Evolutionary conservation across 495 filamentous ascomycete species (phyloP).

Genomic region (Pseudoneurospora amorphoporcata): DNA sequence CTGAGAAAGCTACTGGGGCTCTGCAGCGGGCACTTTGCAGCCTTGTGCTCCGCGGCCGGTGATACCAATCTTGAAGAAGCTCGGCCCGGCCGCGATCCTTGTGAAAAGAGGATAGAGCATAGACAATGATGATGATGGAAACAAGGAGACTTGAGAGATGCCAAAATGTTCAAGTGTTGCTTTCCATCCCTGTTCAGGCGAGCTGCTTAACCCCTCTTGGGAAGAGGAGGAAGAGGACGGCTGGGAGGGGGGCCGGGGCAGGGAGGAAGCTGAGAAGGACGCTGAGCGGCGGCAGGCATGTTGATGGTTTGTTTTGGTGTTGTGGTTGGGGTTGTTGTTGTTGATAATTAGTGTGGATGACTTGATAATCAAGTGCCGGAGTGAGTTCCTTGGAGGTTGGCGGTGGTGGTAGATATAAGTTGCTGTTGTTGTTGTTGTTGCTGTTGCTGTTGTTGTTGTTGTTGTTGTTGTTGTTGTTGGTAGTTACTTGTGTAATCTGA

Average conservation of each 20-base stretch:
- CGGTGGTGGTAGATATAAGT: background rate
- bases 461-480: background rate
- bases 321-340: conserved; percentile 1
- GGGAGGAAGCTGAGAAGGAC: conserved; percentile 64
- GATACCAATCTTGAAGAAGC: conserved; percentile 1
- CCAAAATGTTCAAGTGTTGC: conserved; percentile 5
- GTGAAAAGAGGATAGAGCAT: conserved; percentile 6
- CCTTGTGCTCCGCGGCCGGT: conserved; percentile 11
- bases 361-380: background rate
- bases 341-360: background rate
- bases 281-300: conserved; percentile 53
- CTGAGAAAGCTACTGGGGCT: conserved; percentile 4
- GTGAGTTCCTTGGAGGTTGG: background rate
- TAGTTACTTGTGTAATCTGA: background rate
- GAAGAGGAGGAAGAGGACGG: conserved; percentile 72
- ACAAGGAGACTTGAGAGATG: conserved; percentile 7
- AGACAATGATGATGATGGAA: background rate
- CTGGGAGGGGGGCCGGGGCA: conserved; percentile 78
- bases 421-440: conserved; percentile 1
- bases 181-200: background rate
- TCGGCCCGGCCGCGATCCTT: conserved; percentile 10
- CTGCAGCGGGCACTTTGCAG: conserved; percentile 6
- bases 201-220: conserved; percentile 47
- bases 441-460: background rate
- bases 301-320: conserved; percentile 24